A percentile compares a stretch with the other conserved stretches of the same genome.
These are phyloP conservation scores for Camelina sativa DNA, from an alignment of 345 rosid species.

Conservation along the genomic window DNA sequence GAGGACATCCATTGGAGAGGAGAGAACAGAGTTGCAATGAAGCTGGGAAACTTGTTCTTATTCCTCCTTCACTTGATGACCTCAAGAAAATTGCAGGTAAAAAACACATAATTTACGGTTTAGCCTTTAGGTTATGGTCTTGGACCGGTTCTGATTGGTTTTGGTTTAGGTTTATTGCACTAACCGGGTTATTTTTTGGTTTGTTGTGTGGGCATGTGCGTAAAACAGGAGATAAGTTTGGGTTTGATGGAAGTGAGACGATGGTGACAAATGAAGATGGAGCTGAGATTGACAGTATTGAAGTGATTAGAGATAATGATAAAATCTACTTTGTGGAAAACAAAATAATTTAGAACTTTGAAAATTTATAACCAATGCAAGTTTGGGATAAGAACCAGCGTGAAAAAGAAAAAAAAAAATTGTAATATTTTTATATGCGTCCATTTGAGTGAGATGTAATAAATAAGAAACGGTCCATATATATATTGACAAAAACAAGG, in stretches of 20 bases:
- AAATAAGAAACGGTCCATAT: background rate
- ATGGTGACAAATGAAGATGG: conserved; percentile 73
- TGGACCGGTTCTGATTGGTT: background rate
- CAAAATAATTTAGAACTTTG: conserved; percentile 10
- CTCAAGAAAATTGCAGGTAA: conserved; percentile 82
- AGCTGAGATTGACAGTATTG: conserved; percentile 76
- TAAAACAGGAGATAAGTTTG: conserved; percentile 71
- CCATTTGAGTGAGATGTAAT: conserved; percentile 26
- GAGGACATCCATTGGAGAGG: conserved; percentile 75
- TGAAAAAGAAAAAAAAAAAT: background rate
- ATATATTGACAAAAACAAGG: background rate
- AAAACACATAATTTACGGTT: background rate
- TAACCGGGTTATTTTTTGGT: background rate
- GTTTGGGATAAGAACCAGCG: background rate
- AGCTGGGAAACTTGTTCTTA: conserved; percentile 65
- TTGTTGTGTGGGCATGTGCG: conserved; percentile 6
- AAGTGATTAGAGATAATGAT: conserved; percentile 88
- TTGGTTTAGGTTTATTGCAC: too few relatives aligned
- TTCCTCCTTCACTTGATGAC: conserved; percentile 73
- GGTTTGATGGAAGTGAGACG: conserved; percentile 59
- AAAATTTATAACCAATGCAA: background rate
- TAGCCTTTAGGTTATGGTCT: conserved; percentile 9
- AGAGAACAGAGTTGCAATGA: conserved; percentile 45
- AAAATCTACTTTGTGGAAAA: conserved; percentile 69
- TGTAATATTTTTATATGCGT: conserved; percentile 15